Base-by-base conservation (phyloP, 2,329 filamentous ascomycete genomes). In the Diaporthe capsici region DNA sequence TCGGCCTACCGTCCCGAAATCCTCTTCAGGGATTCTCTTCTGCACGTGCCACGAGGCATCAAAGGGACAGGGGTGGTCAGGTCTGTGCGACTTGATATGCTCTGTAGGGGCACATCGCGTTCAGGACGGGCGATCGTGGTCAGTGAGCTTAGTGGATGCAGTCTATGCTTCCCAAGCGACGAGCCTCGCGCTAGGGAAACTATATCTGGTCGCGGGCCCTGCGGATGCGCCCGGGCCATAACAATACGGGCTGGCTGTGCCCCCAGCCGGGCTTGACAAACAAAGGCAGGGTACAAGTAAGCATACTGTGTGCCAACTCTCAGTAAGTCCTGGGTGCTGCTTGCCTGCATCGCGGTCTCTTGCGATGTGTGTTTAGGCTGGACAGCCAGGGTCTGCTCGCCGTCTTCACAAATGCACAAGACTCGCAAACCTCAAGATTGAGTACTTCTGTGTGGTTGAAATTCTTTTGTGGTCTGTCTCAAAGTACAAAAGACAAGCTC, bases 1-100 rank as follows among this genome's bases (percentile, higher is more conserved):
- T 72, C 53, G 55, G 53, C 31, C 28, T 72, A 5, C 15, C 55
- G 57, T 60, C 28, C 70, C 53, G 53, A 51, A 42, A 49, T 60
- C 25, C 44, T 68, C 44, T 17, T 13, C 25, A 55, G 28, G 42
- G 17, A 39, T 72, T 49, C 55, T 60, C 28, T 34, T 25, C 70
- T 51, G 70, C 70, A 37, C 70, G 42, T 61, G 31, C 55, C 70
- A 28, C 37, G 22, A 60, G 20, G 51, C 28, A 51, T 31, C 55
- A 17, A 22, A n/a, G 13, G 47, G 47, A 22, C 44, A 39, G 31
- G 44, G 44, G 28, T 53, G 22, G 20, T 3, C 63, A 37, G 31
- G 63, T 68, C 44, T 68, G 44, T 51, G 63, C 63, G 44, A 37
- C 20, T 1, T 51, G 20, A 20, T n/a, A 17, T 51, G 20, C 44